These are phyloP conservation scores for Collybia nuda DNA, from an alignment of 768 basidiomycete genomes.

Conservation along the genomic window DNA sequence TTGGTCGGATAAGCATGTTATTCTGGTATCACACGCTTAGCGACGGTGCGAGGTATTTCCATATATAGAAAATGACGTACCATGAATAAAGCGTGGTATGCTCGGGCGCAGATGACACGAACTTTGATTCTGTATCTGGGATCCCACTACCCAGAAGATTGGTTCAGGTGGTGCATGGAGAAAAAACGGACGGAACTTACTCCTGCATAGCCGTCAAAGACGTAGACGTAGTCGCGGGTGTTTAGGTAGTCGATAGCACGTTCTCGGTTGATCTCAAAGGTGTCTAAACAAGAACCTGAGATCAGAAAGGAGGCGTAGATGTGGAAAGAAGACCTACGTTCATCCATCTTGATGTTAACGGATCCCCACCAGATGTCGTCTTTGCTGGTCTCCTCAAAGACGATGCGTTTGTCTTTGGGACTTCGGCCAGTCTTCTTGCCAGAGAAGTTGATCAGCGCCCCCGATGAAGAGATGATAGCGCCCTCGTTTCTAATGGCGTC, in stretches of 20 bases:
- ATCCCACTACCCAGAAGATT: conserved; percentile 71
- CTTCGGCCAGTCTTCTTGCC: conserved; percentile 98
- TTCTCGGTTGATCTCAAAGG: conserved; percentile 98
- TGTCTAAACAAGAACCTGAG: conserved; percentile 50
- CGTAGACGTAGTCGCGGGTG: conserved; percentile 97
- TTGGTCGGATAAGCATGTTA: conserved; percentile 99
- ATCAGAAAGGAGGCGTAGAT: background rate
- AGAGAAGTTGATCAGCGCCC: conserved; percentile 99
- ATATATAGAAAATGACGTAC: conserved; percentile 44
- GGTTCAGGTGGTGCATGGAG: conserved; percentile 9
- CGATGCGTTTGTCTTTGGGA: conserved; percentile 99
- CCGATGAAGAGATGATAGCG: conserved; percentile 94
- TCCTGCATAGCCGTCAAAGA: conserved; percentile 95
- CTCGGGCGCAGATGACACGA: conserved; percentile 96
- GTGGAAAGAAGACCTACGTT: conserved; percentile 54
- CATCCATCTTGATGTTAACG: conserved; percentile 99
- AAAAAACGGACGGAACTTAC: conserved; percentile 36
- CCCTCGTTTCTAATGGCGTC: conserved; percentile 99
- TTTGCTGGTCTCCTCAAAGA: conserved; percentile 94
- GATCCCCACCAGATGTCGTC: conserved; percentile 99
- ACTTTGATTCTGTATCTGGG: conserved; percentile 99
- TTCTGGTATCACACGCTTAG: conserved; percentile 50
- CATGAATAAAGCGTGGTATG: conserved; percentile 99
- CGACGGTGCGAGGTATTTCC: conserved; percentile 7
- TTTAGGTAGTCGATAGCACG: conserved; percentile 99